These are phyloP conservation scores for Schizopora paradoxa DNA, from an alignment of 1,284 basidiomycete genomes.

Conservation along the genomic window DNA sequence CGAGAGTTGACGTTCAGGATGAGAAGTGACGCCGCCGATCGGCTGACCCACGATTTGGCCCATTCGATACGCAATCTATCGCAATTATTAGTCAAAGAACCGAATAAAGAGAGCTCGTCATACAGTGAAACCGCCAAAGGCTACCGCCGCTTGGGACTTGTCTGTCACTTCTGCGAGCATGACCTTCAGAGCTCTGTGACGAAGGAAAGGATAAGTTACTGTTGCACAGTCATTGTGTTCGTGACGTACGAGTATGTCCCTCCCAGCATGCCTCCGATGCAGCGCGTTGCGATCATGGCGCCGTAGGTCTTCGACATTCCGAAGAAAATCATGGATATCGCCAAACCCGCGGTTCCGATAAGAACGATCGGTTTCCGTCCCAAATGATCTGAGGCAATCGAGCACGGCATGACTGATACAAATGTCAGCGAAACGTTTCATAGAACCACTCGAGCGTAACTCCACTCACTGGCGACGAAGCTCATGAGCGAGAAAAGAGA, in stretches of 20 bases:
- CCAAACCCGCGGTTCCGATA: constrained; percentile 18
- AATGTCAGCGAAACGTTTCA: constrained; percentile 8
- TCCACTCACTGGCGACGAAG: constrained; percentile 18
- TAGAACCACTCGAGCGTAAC: background rate
- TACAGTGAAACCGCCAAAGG: constrained; percentile 8
- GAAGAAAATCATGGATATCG: constrained; percentile 17
- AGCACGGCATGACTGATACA: constrained; percentile 16
- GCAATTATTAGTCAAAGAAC: background rate
- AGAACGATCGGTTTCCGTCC: constrained; percentile 21
- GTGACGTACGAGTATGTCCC: constrained; percentile 10
- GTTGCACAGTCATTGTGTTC: background rate
- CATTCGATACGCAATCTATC: constrained; percentile 17
- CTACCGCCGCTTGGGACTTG: constrained; percentile 9
- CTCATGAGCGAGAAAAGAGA: constrained; percentile 19
- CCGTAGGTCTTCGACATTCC: constrained; percentile 18
- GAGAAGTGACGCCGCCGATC: constrained; percentile 22
- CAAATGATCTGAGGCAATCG: constrained; percentile 17
- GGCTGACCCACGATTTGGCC: constrained; percentile 20
- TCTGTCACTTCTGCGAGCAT: constrained; percentile 20
- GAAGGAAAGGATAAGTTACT: constrained; percentile 8
- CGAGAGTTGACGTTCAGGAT: constrained; percentile 21
- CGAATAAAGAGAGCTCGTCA: background rate
- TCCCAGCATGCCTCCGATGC: constrained; percentile 17
- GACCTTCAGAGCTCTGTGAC: constrained; percentile 18
- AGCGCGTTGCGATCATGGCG: constrained; percentile 18